Conservation (phyloP, 441 rosid species). For the Populus hybrid region DNA sequence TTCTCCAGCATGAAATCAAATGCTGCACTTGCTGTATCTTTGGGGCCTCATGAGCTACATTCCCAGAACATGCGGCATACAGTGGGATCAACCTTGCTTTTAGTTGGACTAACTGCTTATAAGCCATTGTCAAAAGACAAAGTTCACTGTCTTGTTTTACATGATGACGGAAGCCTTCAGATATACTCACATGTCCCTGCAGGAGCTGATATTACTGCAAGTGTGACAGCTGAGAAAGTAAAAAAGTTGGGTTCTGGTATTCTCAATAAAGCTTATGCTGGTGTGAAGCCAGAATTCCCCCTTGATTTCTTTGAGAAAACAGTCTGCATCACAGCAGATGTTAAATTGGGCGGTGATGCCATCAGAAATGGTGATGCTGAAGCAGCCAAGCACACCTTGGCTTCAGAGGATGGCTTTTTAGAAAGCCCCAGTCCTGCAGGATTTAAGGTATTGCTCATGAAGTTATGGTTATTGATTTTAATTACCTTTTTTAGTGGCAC, state of each 20-base stretch:
- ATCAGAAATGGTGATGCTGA: slow-evolving; percentile 94
- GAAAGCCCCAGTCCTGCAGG: slow-evolving; percentile 93
- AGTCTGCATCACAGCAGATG: slow-evolving; percentile 91
- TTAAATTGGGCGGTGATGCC: slow-evolving; percentile 95
- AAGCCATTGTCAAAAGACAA: slow-evolving; percentile 97
- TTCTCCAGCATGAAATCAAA: slow-evolving; percentile 81
- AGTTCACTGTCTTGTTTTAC: slow-evolving; percentile 91
- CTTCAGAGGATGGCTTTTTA: slow-evolving; percentile 93
- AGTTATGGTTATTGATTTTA: slow-evolving; percentile 5
- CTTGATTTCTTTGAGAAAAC: slow-evolving; percentile 99
- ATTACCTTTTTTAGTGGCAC: background rate
- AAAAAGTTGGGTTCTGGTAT: slow-evolving; percentile 91
- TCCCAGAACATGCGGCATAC: slow-evolving; percentile 93
- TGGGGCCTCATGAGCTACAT: slow-evolving; percentile 60
- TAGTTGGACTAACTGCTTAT: slow-evolving; percentile 96
- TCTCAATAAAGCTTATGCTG: slow-evolving; percentile 84
- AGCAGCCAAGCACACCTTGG: slow-evolving; percentile 91
- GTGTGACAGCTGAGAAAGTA: slow-evolving; percentile 80
- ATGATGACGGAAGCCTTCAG: slow-evolving; percentile 99
- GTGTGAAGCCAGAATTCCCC: slow-evolving; percentile 91
- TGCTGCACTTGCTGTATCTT: slow-evolving; percentile 70
- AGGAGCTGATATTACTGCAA: slow-evolving; percentile 68
- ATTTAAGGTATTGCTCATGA: slow-evolving; percentile 67
- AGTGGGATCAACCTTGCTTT: slow-evolving; percentile 75
- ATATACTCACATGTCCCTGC: slow-evolving; percentile 77